Conservation (phyloP, 371 early-diverging fungal species). For the Syncephalis fuscata region DNA sequence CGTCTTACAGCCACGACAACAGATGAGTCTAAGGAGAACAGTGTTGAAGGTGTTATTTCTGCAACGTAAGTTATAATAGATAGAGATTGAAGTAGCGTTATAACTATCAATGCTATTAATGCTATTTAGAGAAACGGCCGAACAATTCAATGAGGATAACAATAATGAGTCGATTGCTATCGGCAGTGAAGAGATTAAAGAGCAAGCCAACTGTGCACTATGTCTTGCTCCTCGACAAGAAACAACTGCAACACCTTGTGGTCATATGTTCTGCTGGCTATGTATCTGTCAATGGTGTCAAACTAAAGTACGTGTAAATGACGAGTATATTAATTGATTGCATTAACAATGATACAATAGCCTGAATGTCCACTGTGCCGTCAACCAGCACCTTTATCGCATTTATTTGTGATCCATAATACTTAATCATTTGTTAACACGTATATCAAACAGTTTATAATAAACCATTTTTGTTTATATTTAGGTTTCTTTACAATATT, state of each 20-base stretch:
- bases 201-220: conserved; percentile 55
- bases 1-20: conserved; percentile 11
- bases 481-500: neutral
- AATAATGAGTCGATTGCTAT: too few relatives aligned
- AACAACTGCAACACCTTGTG: conserved; percentile 77
- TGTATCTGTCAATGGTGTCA: conserved; percentile 85
- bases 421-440: conserved; percentile 2
- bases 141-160: too few relatives aligned
- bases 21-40: conserved; percentile 4
- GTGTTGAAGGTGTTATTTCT: conserved; percentile 7
- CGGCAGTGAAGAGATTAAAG: too few relatives aligned
- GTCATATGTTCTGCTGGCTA: conserved; percentile 86
- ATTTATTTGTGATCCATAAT: conserved; percentile 6
- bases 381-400: conserved; percentile 4
- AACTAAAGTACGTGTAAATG: conserved; percentile 40
- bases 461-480: neutral
- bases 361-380: conserved; percentile 10
- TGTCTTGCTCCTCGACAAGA: conserved; percentile 58
- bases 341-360: neutral
- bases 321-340: neutral
- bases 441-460: conserved; percentile 1
- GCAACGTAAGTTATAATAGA: conserved; percentile 7
- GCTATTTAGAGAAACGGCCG: too few relatives aligned
- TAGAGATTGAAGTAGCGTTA: neutral
- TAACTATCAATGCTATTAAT: neutral